Base-by-base conservation (phyloP, 2,329 filamentous ascomycete genomes). In the Didymella lethalis region DNA sequence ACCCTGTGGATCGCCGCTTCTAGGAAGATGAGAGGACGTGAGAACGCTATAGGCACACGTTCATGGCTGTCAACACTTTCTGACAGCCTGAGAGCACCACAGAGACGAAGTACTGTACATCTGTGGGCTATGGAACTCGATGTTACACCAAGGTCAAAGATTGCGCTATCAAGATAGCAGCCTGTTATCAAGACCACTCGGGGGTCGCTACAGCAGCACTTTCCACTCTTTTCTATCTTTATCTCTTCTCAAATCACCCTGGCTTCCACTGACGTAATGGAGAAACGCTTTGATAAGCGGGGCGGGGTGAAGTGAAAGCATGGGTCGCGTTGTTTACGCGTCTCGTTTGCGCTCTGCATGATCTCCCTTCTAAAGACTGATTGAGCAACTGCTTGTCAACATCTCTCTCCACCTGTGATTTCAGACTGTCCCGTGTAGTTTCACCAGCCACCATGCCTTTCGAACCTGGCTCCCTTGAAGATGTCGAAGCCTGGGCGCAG, bases 401-500 rank as follows among this genome's bases (percentile, higher is more conserved):
- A 7, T 3, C n/a, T n/a, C 16, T 38, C 14, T 18, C 6, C 16
- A 8, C 32, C 7, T n/a, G 12, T n/a, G 32, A 4, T 36, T 7
- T 20, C 34, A n/a, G 3, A 5, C 4, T 18, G 2, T 34, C 14
- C 16, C 14, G 3, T 14, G n/a, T 8, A 18, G 6, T n/a, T 38
- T 40, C 36, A 7, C n/a, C 2, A 3, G 8, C 8, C 32, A 46
- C 1, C 14, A 51, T 57, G 41, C 23, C 54, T 7, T 23, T 32
- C 31, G 26, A 44, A 5, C 8, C 41, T 3, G 54, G 48, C 26
- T 51, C 48, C 10, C 43, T 48, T 36, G 43, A 57, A 23, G 54
- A 57, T 12, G 48, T 57, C 3, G 43, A 51, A 11, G 43, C 54
- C 12, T 57, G 48, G 48, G 54, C 54, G 7, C 20, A 29, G 4